These are phyloP conservation scores for Pholiota microspora DNA, from an alignment of 768 basidiomycete species.

Conservation along the genomic window DNA sequence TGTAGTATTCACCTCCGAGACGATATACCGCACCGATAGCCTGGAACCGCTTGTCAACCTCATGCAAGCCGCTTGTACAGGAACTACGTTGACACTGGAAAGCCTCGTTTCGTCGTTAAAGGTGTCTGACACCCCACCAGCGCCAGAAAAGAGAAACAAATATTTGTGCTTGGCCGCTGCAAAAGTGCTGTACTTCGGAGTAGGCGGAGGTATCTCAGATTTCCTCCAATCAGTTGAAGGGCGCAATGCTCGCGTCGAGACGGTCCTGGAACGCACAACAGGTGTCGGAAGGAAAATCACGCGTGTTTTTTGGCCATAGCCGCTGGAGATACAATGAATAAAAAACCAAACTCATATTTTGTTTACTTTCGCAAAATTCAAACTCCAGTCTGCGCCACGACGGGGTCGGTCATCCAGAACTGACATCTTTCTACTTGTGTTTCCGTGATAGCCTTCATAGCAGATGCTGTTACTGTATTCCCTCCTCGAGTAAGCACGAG, in stretches of 20 bases:
- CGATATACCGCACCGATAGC: constrained; percentile 76
- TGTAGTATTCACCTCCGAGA: constrained; percentile 86
- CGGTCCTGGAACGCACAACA: constrained; percentile 59
- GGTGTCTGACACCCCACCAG: not conserved
- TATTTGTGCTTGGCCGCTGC: constrained; percentile 77
- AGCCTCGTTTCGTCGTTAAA: constrained; percentile 7
- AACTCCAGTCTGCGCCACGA: constrained; percentile 30
- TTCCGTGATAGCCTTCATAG: constrained; percentile 27
- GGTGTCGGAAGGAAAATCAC: constrained; percentile 65
- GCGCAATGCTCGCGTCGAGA: constrained; percentile 35
- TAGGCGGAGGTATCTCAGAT: constrained; percentile 82
- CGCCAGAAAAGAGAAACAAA: not conserved
- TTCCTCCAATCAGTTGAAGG: constrained; percentile 60
- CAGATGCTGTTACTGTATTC: constrained; percentile 22
- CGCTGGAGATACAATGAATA: too few species aligned
- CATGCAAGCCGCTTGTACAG: constrained; percentile 38
- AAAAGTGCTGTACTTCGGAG: constrained; percentile 93
- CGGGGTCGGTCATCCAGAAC: constrained; percentile 41
- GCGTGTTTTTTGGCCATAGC: constrained; percentile 17
- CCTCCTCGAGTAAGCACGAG: constrained; percentile 27
- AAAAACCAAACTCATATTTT: too few species aligned
- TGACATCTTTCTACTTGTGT: constrained; percentile 33
- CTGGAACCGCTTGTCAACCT: constrained; percentile 59
- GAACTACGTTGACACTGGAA: constrained; percentile 3
- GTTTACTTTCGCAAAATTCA: too few species aligned